Base-by-base conservation (phyloP, 1,139 yeast genomes). In the Tardiomyces depauwii region DNA sequence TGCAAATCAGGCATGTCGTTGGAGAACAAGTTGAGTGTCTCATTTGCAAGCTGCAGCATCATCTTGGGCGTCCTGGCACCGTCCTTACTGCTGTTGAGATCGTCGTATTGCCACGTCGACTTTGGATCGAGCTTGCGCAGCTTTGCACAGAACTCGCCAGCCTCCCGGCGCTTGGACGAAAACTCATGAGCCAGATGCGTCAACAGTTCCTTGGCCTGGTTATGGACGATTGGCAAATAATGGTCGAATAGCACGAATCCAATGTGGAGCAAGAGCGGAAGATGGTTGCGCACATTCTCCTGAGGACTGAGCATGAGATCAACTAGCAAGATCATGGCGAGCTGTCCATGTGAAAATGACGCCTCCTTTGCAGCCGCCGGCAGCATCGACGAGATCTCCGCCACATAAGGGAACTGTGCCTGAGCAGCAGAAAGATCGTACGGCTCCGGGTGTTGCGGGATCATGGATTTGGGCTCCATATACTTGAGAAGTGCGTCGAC, bases 91-190 rank as follows among this genome's bases (percentile, higher is more conserved):
- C 46, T 43, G 11, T 43, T 44, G 54, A 89, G 67, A 57, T 89
- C 96, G 53, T 87, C 95, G 60, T 91, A 91, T 0, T 79, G 73
- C 99, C 99, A 93, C 13, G 83, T 62, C 16, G 71, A 70, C 43
- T 67, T 64, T 7, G 66, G 62, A 43, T 63, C 66, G 30, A 74
- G 68, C 39, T 54, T 39, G 21, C 51, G 32, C 42, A 53, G 30
- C 18, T 44, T 25, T 5, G 47, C 52, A 25, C 53, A 49, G 28
- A 55, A 44, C 30, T 45, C 42, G 18, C 48, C 46, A 0, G 81
- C 67, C 51, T 72, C 73, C 13, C 76, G 76, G 49, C 76, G 77
- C n/a, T 72, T 69, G 7, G 79, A 79, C 1, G 66, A 65, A 45
- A 82, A 71, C 13, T 80, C 77, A 56, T 79, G 84, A 9, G 91